Base-by-base conservation (phyloP, 805 yeast genomes). In the Diddensiella transvaalensis region DNA sequence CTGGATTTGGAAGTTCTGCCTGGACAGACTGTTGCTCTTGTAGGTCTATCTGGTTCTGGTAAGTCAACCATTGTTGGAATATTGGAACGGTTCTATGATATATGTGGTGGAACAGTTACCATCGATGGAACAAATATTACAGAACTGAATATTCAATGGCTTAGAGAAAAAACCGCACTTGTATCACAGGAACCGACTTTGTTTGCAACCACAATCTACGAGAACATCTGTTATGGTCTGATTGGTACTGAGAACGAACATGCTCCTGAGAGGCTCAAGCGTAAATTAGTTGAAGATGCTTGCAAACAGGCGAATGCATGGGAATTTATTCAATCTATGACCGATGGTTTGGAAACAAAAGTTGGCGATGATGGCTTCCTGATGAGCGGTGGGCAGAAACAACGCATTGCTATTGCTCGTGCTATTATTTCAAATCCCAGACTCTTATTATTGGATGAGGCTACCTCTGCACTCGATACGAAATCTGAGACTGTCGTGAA, bases 131-230 rank as follows among this genome's bases (percentile, higher is more conserved):
- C 80, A 51, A 95, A 91, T 60, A 79, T 93, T 37, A 68, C 79
- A 44, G 78, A 79, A 42, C 79, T 88, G 40, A 85, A 87, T 48
- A 61, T 91, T 32, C 86, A 82, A 51, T 80, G 90, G 48, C 73
- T 91, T 43, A 77, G 99, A 59, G 76, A 69, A 50, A 74, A 79
- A 38, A 78, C 93, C 47, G 96, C 96, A 42, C 85, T 87, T 22
- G 98, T 91, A 2, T 96, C 97, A 3, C 99, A 91, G 67, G 97
- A 91, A 56, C 95, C 98, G 0, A 96, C 96, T 3, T 70, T 91
- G 38, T 91, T 93, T 70, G 85, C 90, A 60, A 96, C 87, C 46
- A 75, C 95, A 1, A 88, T 91, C 39, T 71, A 82, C 61, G 97
- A 91, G 61, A 91, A 91, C 61, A 82, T 91, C 39, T 74, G 90